These are phyloP conservation scores for Candida odintsovae DNA, from an alignment of 805 yeast genomes.

Conservation along the genomic window DNA sequence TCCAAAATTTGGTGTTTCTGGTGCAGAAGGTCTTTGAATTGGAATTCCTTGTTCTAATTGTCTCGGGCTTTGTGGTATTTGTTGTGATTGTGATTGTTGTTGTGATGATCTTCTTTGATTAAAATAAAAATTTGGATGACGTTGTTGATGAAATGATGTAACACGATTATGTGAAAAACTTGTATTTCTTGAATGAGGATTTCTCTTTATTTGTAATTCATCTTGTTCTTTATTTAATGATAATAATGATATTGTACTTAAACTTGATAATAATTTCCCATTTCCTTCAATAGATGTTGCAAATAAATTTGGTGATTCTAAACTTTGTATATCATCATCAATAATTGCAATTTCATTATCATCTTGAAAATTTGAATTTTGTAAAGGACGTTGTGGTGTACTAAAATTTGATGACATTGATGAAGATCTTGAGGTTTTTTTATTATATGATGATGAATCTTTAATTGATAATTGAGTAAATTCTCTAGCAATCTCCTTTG, in stretches of 20 bases:
- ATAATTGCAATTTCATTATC: slow-evolving; percentile 15
- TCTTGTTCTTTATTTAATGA: slow-evolving; percentile 16
- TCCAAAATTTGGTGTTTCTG: slow-evolving; percentile 20
- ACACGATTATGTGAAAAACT: slow-evolving; percentile 12
- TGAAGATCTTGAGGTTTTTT: not conserved
- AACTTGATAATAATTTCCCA: slow-evolving; percentile 13
- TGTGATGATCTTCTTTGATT: slow-evolving; percentile 7
- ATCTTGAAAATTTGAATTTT: not conserved
- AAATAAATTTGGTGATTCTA: slow-evolving; percentile 18
- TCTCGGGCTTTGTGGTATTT: slow-evolving; percentile 4
- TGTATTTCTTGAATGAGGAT: slow-evolving; percentile 12
- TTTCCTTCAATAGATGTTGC: slow-evolving; percentile 18
- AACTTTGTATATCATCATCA: slow-evolving; percentile 10
- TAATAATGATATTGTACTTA: slow-evolving; percentile 21
- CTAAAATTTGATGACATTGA: slow-evolving; percentile 2
- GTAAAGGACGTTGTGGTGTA: not conserved
- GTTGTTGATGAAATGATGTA: slow-evolving; percentile 19
- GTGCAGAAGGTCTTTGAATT: slow-evolving; percentile 5
- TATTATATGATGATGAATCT: slow-evolving; percentile 1
- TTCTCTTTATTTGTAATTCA: slow-evolving; percentile 3
- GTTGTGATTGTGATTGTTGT: not conserved
- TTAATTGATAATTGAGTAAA: slow-evolving; percentile 5
- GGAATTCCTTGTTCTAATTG: slow-evolving; percentile 13
- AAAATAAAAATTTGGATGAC: slow-evolving; percentile 10
- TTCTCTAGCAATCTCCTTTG: slow-evolving; percentile 7